Percentiles rank a stretch among this genome's conserved stretches.
These are phyloP conservation scores for Blastocladiella emersonii DNA, from an alignment of 371 early-diverging fungal species.

Conservation along the genomic window DNA sequence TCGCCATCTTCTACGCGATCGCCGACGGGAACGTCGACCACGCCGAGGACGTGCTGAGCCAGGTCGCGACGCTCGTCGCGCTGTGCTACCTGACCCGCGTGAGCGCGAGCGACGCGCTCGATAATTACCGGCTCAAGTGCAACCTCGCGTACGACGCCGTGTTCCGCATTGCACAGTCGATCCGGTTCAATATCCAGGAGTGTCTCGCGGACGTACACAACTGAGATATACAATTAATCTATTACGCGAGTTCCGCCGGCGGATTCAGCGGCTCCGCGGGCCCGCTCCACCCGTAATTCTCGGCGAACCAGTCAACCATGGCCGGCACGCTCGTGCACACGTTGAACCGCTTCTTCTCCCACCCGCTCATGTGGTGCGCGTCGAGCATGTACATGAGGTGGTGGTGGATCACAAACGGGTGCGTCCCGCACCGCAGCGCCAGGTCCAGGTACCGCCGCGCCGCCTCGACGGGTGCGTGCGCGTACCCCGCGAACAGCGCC, in stretches of 20 bases:
- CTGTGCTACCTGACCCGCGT: constrained; percentile 52
- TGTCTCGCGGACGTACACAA: constrained; percentile 82
- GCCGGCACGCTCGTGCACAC: not conserved
- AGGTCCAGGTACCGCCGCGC: constrained; percentile 54
- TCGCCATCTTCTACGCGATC: constrained; percentile 87
- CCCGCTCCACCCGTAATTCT: too few relatives aligned
- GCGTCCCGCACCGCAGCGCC: constrained; percentile 68
- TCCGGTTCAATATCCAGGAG: constrained; percentile 65
- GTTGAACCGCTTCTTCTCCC: constrained; percentile 5
- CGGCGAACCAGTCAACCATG: not conserved
- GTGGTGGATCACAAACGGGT: constrained; percentile 74
- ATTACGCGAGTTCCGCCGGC: too few relatives aligned
- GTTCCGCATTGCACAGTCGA: constrained; percentile 41
- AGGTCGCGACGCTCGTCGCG: constrained; percentile 64
- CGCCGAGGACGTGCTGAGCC: constrained; percentile 61
- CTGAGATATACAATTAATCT: too few relatives aligned
- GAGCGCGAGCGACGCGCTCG: constrained; percentile 54
- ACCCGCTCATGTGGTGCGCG: constrained; percentile 55
- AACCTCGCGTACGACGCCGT: constrained; percentile 69
- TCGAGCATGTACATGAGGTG: constrained; percentile 93
- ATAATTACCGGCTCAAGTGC: constrained; percentile 66
- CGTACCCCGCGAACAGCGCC: constrained; percentile 55
- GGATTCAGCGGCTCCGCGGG: too few relatives aligned
- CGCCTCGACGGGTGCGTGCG: constrained; percentile 48
- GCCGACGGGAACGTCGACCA: constrained; percentile 50